Base-by-base conservation (phyloP, 306 rosid genomes). In the Prunus padus region DNA sequence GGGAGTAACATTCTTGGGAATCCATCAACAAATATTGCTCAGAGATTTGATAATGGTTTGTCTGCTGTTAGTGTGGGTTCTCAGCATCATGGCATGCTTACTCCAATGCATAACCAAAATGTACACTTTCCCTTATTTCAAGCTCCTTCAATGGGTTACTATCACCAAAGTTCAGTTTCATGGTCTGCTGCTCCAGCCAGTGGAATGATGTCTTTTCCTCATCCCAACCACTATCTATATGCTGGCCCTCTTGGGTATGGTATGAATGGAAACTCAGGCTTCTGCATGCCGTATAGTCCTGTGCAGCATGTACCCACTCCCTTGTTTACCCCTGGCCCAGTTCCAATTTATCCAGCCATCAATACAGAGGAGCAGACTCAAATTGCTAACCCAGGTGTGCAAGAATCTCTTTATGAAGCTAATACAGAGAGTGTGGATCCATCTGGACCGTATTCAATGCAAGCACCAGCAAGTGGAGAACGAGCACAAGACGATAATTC, bases 181-280 rank as follows among this genome's bases (percentile, higher is more conserved):
- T 95, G 99, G 99, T 84, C 97, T 45, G 85, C 89, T 42, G 88
- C 88, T 78, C 83, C 89, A 49, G 71, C 84, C 37, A 89, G 84
- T 80, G 98, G 94, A 15, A 71, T 96, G 69, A 72, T 96, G 84
- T 82, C 91, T 28, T 90, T 87, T 73, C 78, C 92, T 55, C 92
- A 87, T 74, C 84, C 92, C 25, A 90, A 81, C 81, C 97, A 84
- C 72, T 92, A 89, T 79, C 26, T 90, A 51, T 96, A 84, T 84
- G 88, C 92, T 46, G 81, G 82, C 49, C 94, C 97, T 82, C 89
- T 89, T 77, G 98, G 98, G 70, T 96, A 88, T 80, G 91, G 93
- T 81, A 52, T 90, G 42, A 87, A 92, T 69, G 93, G 90, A 60
- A 91, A 86, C 78, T 90, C 93, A n/a, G 88, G 74, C 77, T 78